Evolutionary conservation across 176 grass and related monocot genomes (phyloP), one percentile per base, ranked within the genome.

Genomic region (Oryza nivara): DNA sequence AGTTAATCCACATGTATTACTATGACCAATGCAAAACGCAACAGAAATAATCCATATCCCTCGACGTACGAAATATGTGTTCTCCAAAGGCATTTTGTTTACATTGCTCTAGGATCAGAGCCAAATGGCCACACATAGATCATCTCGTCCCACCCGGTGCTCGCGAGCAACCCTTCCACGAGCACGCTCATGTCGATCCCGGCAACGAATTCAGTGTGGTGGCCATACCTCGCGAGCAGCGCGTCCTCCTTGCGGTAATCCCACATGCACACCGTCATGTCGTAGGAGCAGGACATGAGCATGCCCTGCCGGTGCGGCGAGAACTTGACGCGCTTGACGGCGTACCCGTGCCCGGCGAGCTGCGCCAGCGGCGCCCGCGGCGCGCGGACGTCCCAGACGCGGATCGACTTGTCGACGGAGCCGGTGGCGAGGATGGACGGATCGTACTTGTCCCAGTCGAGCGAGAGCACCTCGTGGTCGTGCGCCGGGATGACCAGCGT

Each of bases 181-280:
- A 97, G 90, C 22, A 94, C 88, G 9, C 95, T 97, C 92, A 94
- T 92, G 75, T 97, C 95, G 23, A 97, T 85, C 26, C 92, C 95
- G 2, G 88, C 86, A 7, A 90, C 88, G 13, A 97, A 97, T 68
- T 97, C 92, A 0, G 95, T 94, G 86, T 97, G 95, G 64, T 97
- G 95, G 11, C 60, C 70, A 69, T 93, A 95, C 79, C 85, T 84
- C 4, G 76, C 84, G 28, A 94, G 85, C 26, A 89, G 82, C 2
- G 92, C 84, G 28, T 97, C 92, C 73, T 97, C 95, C 38, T 80
- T 86, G n/a, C 88, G 84, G 75, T 92, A 95, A 79, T 97, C 95
- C 95, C 95, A 97, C 84, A 97, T 85, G 70, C 90, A 89, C 13
- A 97, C 92, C 3, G 95, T 91, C 95, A 97, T 97, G 79, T 97